Conservation (phyloP, 164 flowering plant genomes). For the Stephania cephalantha region DNA sequence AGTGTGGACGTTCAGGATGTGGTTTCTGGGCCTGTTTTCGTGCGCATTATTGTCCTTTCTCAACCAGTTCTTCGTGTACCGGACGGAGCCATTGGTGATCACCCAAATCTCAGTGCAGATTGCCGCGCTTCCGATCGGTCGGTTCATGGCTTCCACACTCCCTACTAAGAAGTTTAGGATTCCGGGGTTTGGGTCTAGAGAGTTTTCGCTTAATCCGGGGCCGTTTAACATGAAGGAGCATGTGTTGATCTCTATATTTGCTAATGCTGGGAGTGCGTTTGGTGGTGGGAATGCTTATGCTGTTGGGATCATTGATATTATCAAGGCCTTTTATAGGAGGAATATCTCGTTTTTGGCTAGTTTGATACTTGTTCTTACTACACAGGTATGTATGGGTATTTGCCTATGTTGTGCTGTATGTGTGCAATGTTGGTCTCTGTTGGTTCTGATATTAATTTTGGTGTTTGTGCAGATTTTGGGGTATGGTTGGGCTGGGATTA, state of each 20-base stretch:
- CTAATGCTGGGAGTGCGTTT: slow-evolving; percentile 55
- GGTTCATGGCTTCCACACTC: slow-evolving; percentile 39
- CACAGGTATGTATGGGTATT: slow-evolving; percentile 38
- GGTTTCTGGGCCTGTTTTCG: slow-evolving; percentile 70
- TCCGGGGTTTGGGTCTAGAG: slow-evolving; percentile 28
- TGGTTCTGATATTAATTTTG: background rate
- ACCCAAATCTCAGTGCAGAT: slow-evolving; percentile 62
- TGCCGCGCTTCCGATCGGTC: slow-evolving; percentile 58
- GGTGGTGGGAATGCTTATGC: slow-evolving; percentile 62
- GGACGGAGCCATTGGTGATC: slow-evolving; percentile 57
- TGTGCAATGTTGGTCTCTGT: slow-evolving; percentile 4
- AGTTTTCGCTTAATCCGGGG: slow-evolving; percentile 56
- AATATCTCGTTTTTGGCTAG: slow-evolving; percentile 48
- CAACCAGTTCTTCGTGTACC: slow-evolving; percentile 77
- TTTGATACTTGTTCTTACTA: slow-evolving; percentile 68
- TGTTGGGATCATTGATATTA: slow-evolving; percentile 47
- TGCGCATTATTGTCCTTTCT: slow-evolving; percentile 64
- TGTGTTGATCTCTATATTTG: slow-evolving; percentile 62
- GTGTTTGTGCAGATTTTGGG: slow-evolving; percentile 36
- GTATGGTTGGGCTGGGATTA: slow-evolving; percentile 55
- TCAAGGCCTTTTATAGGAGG: slow-evolving; percentile 56
- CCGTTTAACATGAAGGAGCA: slow-evolving; percentile 70
- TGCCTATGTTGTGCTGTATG: no score
- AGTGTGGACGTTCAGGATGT: slow-evolving; percentile 90
- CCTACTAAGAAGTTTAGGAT: slow-evolving; percentile 36